Conservation (phyloP, 106 monocot species). For the Acanthochlamys bracteata region DNA sequence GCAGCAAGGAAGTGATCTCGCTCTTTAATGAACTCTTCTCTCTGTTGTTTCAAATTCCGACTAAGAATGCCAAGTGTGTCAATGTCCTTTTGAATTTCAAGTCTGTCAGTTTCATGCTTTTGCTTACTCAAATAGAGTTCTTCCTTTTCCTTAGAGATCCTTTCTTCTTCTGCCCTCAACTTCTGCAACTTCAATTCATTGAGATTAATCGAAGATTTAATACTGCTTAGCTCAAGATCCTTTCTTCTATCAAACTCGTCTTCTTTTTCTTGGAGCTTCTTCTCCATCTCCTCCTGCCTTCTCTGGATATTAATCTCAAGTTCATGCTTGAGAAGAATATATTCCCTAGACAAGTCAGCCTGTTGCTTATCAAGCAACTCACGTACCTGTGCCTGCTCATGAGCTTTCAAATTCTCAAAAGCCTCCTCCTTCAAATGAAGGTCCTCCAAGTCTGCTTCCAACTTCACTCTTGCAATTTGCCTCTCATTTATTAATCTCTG, state of each 20-base stretch:
- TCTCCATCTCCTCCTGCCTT: slow-evolving; percentile 33
- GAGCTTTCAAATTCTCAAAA: slow-evolving; percentile 53
- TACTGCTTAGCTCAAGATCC: slow-evolving; percentile 36
- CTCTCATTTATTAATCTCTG: slow-evolving; percentile 49
- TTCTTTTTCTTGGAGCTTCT: slow-evolving; percentile 38
- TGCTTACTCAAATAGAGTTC: slow-evolving; percentile 26
- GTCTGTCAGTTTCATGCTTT: slow-evolving; percentile 60
- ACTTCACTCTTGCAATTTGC: slow-evolving; percentile 17
- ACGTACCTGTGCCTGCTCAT: slow-evolving; percentile 32
- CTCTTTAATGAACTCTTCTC: slow-evolving; percentile 67
- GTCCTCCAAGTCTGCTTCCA: slow-evolving; percentile 52
- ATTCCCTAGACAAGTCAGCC: slow-evolving; percentile 40
- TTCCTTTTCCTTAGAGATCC: slow-evolving; percentile 52
- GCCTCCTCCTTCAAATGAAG: slow-evolving; percentile 59
- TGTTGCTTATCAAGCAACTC: slow-evolving; percentile 43
- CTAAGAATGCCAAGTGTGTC: slow-evolving; percentile 59
- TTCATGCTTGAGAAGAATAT: slow-evolving; percentile 43
- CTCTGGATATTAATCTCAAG: slow-evolving; percentile 52
- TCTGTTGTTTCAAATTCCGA: slow-evolving; percentile 54
- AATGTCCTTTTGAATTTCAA: slow-evolving; percentile 79
- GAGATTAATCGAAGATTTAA: slow-evolving; percentile 34
- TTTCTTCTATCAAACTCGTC: slow-evolving; percentile 40
- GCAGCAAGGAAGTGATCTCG: slow-evolving; percentile 48
- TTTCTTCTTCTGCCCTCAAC: slow-evolving; percentile 45
- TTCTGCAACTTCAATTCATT: slow-evolving; percentile 50